Percentiles rank a stretch among this genome's conserved stretches.
Conservation (phyloP, 306 rosid genomes). For the Acacia confusa region DNA sequence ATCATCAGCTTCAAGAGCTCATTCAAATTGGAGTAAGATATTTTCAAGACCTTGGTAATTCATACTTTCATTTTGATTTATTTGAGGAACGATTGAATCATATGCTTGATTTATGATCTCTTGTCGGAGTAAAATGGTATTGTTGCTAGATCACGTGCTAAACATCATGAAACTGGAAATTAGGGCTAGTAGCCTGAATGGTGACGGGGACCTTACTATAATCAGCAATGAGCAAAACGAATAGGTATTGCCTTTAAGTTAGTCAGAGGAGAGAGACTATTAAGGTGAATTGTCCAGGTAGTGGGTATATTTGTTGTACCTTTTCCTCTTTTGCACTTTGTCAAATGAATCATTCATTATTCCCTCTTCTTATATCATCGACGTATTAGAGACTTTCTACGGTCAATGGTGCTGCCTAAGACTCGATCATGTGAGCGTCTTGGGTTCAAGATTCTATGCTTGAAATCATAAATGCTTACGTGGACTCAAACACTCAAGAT, state of each 20-base stretch:
- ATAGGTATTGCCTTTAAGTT: background rate
- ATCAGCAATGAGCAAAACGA: background rate
- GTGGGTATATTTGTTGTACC: background rate
- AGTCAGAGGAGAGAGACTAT: background rate
- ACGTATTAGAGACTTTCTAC: background rate
- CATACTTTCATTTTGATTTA: background rate
- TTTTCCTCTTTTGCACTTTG: background rate
- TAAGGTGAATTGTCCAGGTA: background rate
- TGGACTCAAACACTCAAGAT: background rate
- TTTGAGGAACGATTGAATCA: background rate
- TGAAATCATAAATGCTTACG: background rate
- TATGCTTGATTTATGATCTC: conserved; percentile 1
- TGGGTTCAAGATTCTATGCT: background rate
- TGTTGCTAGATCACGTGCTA: background rate
- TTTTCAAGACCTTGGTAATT: conserved; percentile 22
- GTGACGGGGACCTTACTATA: background rate
- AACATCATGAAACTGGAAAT: conserved; percentile 1
- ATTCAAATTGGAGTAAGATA: conserved; percentile 67
- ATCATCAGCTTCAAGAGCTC: conserved; percentile 64
- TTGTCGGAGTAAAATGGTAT: background rate
- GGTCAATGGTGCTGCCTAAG: background rate
- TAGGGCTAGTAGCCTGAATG: background rate
- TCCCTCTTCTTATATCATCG: background rate
- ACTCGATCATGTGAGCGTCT: background rate
- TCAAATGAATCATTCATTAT: background rate